These are phyloP conservation scores for Ustilago trichophora DNA, from an alignment of 1,284 basidiomycete species.

Conservation along the genomic window DNA sequence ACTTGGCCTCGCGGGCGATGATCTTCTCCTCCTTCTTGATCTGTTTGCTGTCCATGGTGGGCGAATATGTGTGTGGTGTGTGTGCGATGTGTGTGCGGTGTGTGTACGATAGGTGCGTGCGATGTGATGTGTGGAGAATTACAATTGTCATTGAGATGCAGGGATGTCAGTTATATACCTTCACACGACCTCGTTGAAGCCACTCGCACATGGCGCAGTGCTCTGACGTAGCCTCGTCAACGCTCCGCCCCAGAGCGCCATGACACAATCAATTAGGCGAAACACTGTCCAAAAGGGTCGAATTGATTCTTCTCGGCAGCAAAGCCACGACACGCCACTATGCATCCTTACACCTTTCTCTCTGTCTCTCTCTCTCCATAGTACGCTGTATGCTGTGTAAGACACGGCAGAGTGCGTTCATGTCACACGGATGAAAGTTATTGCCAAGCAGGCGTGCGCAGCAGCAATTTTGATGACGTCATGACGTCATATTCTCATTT, in stretches of 20 bases:
- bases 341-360: background rate
- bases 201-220: no score
- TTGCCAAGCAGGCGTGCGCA: no score
- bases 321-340: background rate
- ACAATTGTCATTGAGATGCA: no score
- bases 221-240: background rate
- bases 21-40: constrained; percentile 40
- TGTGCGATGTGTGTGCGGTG: background rate
- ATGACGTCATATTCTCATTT: constrained; percentile 43
- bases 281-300: background rate
- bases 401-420: no score
- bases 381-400: no score
- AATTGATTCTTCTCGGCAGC: background rate
- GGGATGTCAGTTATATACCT: constrained; percentile 6
- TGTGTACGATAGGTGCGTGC: background rate
- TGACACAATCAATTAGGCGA: constrained; percentile 2
- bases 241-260: no score
- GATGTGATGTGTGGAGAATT: background rate
- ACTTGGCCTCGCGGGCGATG: constrained; percentile 34
- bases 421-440: no score
- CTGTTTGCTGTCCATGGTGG: constrained; percentile 32
- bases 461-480: constrained; percentile 18
- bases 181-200: no score
- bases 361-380: no score
- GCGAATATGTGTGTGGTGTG: background rate